phyloP scores from a whole-genome alignment of 2,329 filamentous ascomycete species.

The Fusarium veterinarium region DNA sequence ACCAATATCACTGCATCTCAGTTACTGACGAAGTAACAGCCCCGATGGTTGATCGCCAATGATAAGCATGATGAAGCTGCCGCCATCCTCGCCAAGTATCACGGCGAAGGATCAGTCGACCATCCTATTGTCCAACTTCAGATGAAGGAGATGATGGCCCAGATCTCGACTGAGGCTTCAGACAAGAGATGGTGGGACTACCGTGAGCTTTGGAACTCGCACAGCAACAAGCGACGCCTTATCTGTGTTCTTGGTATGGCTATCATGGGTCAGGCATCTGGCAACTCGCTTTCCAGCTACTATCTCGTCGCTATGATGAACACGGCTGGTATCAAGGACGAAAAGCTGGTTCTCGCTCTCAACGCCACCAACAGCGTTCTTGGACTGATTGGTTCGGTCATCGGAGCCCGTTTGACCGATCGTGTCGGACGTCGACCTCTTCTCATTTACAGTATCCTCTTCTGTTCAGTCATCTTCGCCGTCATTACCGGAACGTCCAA shows the following conservation, averaged over 20 bases:
- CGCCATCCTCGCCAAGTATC: slow-evolving; percentile 50
- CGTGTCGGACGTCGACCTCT: slow-evolving; percentile 64
- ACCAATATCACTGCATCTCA: rapidly evolving
- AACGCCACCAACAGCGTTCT: slow-evolving; percentile 59
- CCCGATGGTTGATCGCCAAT: slow-evolving; percentile 55
- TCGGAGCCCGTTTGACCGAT: slow-evolving; percentile 58
- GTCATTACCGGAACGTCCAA: slow-evolving; percentile 49
- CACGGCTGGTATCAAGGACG: slow-evolving; percentile 33
- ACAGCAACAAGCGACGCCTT: slow-evolving; percentile 61
- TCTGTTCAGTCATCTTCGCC: slow-evolving; percentile 56
- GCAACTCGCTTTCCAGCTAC: slow-evolving; percentile 62
- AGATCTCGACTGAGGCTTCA: slow-evolving; percentile 55
- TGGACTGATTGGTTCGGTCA: slow-evolving; percentile 50
- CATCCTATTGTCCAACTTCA: slow-evolving; percentile 55
- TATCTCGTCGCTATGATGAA: slow-evolving; percentile 63
- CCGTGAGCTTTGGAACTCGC: slow-evolving; percentile 61
- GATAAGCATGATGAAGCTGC: slow-evolving; percentile 52
- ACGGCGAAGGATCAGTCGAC: slow-evolving; percentile 48
- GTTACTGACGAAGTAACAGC: slow-evolving; percentile 16
- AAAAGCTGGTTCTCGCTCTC: slow-evolving; percentile 63
- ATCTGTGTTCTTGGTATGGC: slow-evolving; percentile 64
- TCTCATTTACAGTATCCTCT: slow-evolving; percentile 58
- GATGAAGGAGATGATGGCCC: slow-evolving; percentile 53
- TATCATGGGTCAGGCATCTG: slow-evolving; percentile 65
- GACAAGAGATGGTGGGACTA: slow-evolving; percentile 68